These are phyloP conservation scores for Pseudopithomyces maydicus DNA, from an alignment of 2,329 filamentous ascomycete genomes.

Conservation along the genomic window DNA sequence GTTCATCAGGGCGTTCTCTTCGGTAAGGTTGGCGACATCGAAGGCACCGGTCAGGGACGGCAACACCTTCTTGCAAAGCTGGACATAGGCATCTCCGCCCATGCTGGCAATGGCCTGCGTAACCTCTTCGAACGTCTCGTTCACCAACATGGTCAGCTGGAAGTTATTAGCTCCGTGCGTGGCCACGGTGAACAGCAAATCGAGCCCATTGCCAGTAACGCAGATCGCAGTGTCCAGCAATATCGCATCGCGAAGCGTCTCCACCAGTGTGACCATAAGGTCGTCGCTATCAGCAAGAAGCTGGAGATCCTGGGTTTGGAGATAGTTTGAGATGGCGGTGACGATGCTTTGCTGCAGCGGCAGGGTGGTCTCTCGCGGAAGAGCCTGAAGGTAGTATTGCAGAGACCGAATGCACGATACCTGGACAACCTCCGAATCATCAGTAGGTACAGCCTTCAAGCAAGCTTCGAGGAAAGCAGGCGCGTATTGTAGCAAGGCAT, in stretches of 20 bases:
- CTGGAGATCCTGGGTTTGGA: conserved; percentile 77
- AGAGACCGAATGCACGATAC: conserved; percentile 88
- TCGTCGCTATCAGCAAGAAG: conserved; percentile 91
- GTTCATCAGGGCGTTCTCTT: conserved; percentile 83
- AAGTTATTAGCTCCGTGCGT: conserved; percentile 89
- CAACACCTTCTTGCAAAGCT: conserved; percentile 82
- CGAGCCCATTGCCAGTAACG: conserved; percentile 75
- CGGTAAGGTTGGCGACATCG: conserved; percentile 82
- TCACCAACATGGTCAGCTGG: conserved; percentile 85
- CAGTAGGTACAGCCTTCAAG: conserved; percentile 74
- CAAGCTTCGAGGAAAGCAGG: conserved; percentile 71
- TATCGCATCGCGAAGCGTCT: conserved; percentile 83
- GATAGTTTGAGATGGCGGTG: conserved; percentile 69
- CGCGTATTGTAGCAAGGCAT: conserved; percentile 60
- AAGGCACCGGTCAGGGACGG: conserved; percentile 88
- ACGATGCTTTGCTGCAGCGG: conserved; percentile 67
- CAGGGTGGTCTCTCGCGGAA: conserved; percentile 57
- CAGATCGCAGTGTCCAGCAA: conserved; percentile 77
- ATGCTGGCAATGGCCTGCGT: conserved; percentile 69
- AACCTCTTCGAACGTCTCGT: conserved; percentile 90
- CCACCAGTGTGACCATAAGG: conserved; percentile 85
- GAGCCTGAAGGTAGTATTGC: conserved; percentile 67
- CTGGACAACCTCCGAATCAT: conserved; percentile 85
- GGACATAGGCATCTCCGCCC: conserved; percentile 71
- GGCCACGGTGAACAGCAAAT: conserved; percentile 85